phyloP scores from a whole-genome alignment of 768 basidiomycete genomes.

The Leccinum arenicola region DNA sequence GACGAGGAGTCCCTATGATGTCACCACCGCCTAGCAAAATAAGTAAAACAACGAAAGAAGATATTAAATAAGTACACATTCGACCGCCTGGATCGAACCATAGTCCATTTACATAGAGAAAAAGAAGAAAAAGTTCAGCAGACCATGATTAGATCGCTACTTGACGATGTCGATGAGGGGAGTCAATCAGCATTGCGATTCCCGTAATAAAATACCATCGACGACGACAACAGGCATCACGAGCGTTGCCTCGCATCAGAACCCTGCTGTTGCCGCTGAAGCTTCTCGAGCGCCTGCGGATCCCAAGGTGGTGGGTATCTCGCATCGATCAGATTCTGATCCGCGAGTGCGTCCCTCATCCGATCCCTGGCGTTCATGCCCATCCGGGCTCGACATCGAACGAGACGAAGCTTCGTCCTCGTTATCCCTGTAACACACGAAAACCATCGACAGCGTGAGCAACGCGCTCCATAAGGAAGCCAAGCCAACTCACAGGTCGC shows the following conservation, averaged over 20 bases:
- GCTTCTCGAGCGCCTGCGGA: conserved; percentile 37
- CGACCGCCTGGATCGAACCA: background rate
- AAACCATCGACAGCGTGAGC: background rate
- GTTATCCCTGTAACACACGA: conserved; percentile 62
- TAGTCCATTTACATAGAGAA: background rate
- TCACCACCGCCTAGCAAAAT: background rate
- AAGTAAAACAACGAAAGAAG: background rate
- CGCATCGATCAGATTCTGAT: conserved; percentile 75
- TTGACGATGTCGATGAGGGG: no score
- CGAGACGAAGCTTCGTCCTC: conserved; percentile 78
- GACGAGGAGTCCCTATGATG: conserved; percentile 10
- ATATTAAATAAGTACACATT: background rate
- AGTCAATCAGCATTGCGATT: background rate
- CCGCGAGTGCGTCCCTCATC: conserved; percentile 71
- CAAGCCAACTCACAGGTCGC: conserved; percentile 57
- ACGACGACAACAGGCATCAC: background rate
- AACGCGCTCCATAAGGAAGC: background rate
- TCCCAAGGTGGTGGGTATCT: conserved; percentile 74
- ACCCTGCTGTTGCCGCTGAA: conserved; percentile 27
- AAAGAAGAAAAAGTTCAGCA: conserved; percentile 1
- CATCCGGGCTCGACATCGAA: conserved; percentile 75
- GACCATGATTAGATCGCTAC: background rate
- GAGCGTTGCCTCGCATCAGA: conserved; percentile 8
- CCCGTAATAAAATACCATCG: background rate
- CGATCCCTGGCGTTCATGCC: conserved; percentile 72